A percentile compares a stretch with the other conserved stretches of the same genome.
Conservation (phyloP, 768 basidiomycete species). For the Rhodotorula diobovata region DNA sequence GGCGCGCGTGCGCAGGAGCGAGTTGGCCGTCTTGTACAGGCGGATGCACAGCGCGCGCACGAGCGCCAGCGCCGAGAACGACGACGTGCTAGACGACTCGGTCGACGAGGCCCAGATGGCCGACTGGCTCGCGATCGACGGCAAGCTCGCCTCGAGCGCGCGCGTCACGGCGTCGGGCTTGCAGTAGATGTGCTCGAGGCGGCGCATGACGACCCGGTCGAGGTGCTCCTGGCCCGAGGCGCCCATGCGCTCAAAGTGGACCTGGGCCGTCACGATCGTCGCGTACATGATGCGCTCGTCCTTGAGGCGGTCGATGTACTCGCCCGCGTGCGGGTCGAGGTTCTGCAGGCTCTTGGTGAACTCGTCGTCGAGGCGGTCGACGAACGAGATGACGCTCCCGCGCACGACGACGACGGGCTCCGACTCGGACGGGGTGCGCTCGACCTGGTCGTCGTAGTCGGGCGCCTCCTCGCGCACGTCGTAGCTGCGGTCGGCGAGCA, state of each 20-base stretch:
- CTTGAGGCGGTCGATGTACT: constrained; percentile 93
- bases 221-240: constrained; percentile 70
- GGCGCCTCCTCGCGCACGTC: constrained; percentile 75
- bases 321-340: constrained; percentile 97
- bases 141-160: constrained; percentile 72
- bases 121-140: constrained; percentile 49
- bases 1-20: constrained; percentile 87
- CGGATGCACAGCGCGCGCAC: constrained; percentile 84
- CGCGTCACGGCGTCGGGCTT: constrained; percentile 94
- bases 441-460: constrained; percentile 85
- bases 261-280: constrained; percentile 86
- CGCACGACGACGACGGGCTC: constrained; percentile 77
- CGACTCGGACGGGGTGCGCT: constrained; percentile 65
- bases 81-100: constrained; percentile 36
- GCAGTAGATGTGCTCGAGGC: constrained; percentile 95
- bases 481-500: constrained; percentile 65
- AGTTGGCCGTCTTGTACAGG: constrained; percentile 86
- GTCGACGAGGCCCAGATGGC: constrained; percentile 60
- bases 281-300: constrained; percentile 92
- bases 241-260: constrained; percentile 72
- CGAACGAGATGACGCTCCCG: constrained; percentile 90
- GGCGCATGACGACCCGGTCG: constrained; percentile 84
- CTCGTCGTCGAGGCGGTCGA: constrained; percentile 95
- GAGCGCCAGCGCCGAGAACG: constrained; percentile 51
- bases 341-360: constrained; percentile 96